Evolutionary conservation across 2,329 filamentous ascomycete species (phyloP).

Genomic region (Ophiobolus disseminans): DNA sequence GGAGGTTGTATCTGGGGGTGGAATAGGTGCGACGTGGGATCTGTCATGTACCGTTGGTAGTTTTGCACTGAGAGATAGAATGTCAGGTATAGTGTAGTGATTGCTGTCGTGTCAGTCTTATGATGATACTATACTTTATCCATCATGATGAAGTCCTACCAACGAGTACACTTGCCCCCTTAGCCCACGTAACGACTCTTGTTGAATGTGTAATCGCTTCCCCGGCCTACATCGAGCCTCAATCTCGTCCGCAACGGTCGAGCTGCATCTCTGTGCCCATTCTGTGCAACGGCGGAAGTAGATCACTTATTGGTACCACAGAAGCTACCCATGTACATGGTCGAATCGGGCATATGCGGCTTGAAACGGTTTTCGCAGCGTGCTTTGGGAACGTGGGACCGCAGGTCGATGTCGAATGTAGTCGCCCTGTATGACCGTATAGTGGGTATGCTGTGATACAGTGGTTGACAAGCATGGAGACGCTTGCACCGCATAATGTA

Average conservation of each 20-base stretch:
- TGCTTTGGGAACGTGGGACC: conserved; percentile 16
- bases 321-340: conserved; percentile 3
- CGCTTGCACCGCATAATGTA: no score
- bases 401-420: conserved; percentile 6
- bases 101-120: no score
- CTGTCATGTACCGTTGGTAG: not conserved
- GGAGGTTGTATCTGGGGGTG: not conserved
- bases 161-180: no score
- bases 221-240: not conserved
- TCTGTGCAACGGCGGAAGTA: conserved; percentile 16
- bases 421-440: no score
- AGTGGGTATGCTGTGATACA: no score
- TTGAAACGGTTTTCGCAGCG: conserved; percentile 15
- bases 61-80: no score
- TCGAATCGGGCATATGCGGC: conserved; percentile 15
- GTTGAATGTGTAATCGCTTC: not conserved
- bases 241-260: conserved; percentile 6
- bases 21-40: not conserved
- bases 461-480: no score
- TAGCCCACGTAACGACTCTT: no score
- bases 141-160: no score
- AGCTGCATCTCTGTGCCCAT: conserved; percentile 8
- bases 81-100: no score
- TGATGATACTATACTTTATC: no score
- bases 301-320: conserved; percentile 26